Percentiles rank a stretch among this genome's conserved stretches.
Evolutionary conservation across 257 asterid species (phyloP).

Genomic region (Scutellaria barbata): DNA sequence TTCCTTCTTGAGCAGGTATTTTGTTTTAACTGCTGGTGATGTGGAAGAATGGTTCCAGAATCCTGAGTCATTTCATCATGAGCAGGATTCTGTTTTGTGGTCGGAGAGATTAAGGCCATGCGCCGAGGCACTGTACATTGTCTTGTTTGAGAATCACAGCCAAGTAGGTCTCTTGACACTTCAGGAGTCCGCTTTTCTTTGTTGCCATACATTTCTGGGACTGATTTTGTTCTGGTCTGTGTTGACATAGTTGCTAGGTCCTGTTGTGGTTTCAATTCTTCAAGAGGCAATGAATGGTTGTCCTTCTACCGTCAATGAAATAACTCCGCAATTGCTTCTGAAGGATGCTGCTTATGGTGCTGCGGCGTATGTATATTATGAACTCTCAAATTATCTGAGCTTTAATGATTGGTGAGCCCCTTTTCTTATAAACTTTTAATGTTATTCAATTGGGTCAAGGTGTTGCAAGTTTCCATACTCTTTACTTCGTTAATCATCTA

Average conservation of each 20-base stretch:
- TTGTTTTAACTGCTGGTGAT: slow-evolving; percentile 83
- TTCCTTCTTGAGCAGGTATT: slow-evolving; percentile 69
- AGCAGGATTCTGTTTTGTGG: slow-evolving; percentile 95
- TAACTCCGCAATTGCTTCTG: slow-evolving; percentile 80
- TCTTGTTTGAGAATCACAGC: slow-evolving; percentile 89
- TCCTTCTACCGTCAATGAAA: slow-evolving; percentile 82
- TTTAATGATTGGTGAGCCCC: slow-evolving; percentile 85
- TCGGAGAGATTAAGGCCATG: slow-evolving; percentile 95
- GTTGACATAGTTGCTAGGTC: slow-evolving; percentile 76
- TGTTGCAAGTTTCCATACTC: slow-evolving; percentile 11
- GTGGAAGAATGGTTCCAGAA: slow-evolving; percentile 91
- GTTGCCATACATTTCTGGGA: slow-evolving; percentile 32
- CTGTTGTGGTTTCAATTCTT: slow-evolving; percentile 94
- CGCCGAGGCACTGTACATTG: slow-evolving; percentile 93
- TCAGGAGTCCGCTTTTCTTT: slow-evolving; percentile 23
- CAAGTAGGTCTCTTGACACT: slow-evolving; percentile 61
- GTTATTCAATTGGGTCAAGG: slow-evolving; percentile 22
- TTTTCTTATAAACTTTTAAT: slow-evolving; percentile 32
- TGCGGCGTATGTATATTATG: slow-evolving; percentile 94
- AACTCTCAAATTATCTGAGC: slow-evolving; percentile 92
- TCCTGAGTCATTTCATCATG: slow-evolving; percentile 92
- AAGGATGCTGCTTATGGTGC: slow-evolving; percentile 99
- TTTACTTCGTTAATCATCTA: slow-evolving; percentile 25
- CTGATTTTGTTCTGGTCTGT: slow-evolving; percentile 38
- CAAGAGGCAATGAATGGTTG: slow-evolving; percentile 95